A percentile compares a stretch with the other conserved stretches of the same genome.
These are phyloP conservation scores for Phytophthora podocarpi DNA, from an alignment of 352 stramenopile species.

Conservation along the genomic window DNA sequence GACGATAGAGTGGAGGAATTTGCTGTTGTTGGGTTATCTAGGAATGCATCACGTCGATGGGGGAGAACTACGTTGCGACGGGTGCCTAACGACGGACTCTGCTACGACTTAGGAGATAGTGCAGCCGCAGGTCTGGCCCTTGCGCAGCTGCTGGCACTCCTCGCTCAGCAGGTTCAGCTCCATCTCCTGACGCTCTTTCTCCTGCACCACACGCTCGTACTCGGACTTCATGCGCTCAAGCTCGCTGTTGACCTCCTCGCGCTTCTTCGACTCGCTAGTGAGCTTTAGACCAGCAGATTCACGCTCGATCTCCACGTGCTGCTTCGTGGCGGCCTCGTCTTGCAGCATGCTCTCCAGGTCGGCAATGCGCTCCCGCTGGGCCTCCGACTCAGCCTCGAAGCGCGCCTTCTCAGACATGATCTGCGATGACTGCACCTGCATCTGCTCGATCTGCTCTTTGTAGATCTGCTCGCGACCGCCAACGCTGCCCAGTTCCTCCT, in stretches of 20 bases:
- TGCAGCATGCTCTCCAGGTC: conserved; percentile 71
- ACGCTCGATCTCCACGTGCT: conserved; percentile 77
- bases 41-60: conserved; percentile 11
- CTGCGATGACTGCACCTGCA: conserved; percentile 75
- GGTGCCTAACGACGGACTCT: neutral
- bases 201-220: conserved; percentile 76
- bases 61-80: neutral
- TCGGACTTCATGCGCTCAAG: conserved; percentile 66
- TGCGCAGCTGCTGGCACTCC: conserved; percentile 78
- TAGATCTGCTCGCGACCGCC: conserved; percentile 84
- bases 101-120: conserved; percentile 56
- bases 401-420: conserved; percentile 78
- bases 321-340: conserved; percentile 63
- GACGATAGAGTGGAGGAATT: neutral
- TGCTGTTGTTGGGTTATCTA: conserved; percentile 26
- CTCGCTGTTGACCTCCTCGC: conserved; percentile 66
- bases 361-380: conserved; percentile 70
- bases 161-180: conserved; percentile 80
- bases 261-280: conserved; percentile 57
- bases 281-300: conserved; percentile 77
- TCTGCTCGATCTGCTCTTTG: conserved; percentile 88
- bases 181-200: conserved; percentile 83
- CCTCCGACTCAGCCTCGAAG: conserved; percentile 68
- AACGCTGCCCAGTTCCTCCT: conserved; percentile 83
- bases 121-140: conserved; percentile 73